phyloP scores from a whole-genome alignment of 139 green algal genomes.

The Chlorella sorokiniana region DNA sequence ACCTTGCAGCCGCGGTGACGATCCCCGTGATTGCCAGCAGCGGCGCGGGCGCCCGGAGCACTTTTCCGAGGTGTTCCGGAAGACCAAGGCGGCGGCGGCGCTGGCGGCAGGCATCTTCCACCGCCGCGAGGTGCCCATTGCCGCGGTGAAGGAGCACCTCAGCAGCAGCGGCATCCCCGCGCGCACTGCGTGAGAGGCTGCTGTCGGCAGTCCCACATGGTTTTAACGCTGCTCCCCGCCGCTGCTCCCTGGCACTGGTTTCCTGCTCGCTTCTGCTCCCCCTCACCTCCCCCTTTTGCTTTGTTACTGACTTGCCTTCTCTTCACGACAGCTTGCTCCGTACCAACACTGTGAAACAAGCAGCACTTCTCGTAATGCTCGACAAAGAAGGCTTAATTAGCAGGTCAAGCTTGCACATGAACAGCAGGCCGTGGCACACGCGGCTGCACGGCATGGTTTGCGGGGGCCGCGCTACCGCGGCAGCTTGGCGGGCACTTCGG shows the following conservation, averaged over 20 bases:
- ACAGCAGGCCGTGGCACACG: too few species aligned
- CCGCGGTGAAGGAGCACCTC: conserved; percentile 93
- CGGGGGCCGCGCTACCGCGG: neutral
- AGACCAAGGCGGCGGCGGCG: conserved; percentile 83
- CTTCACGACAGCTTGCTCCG: neutral
- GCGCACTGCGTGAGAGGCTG: conserved; percentile 47
- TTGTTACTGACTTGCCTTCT: neutral
- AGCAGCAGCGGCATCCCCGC: conserved; percentile 73
- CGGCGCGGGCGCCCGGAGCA: conserved; percentile 92
- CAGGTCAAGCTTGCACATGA: neutral
- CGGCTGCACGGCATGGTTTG: too few species aligned
- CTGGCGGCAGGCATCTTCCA: conserved; percentile 99
- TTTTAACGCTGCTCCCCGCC: too few species aligned
- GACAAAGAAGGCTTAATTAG: neutral
- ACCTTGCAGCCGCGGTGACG: conserved; percentile 72
- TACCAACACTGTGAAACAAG: too few species aligned
- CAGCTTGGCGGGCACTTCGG: conserved; percentile 9
- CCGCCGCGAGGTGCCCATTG: conserved; percentile 90
- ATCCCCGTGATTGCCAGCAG: conserved; percentile 98
- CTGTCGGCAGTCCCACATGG: neutral
- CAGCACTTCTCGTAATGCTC: too few species aligned
- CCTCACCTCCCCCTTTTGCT: neutral
- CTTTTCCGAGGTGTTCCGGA: conserved; percentile 87
- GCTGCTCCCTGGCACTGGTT: too few species aligned
- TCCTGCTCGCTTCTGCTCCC: neutral